phyloP scores from a whole-genome alignment of 1,284 basidiomycete species.

The Exobasidium rhododendri region DNA sequence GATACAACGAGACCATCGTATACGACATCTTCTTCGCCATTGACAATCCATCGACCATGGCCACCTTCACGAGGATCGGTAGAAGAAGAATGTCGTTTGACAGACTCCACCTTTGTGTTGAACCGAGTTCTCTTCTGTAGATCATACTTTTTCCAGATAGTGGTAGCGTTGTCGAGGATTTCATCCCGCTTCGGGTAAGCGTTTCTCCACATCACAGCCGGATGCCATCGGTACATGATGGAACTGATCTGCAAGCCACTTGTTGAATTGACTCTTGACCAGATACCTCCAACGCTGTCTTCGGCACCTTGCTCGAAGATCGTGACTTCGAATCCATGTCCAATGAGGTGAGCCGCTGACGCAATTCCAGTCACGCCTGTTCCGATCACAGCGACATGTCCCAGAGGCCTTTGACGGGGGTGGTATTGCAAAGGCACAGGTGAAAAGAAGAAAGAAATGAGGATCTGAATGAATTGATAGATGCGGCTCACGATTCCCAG shows the following conservation, averaged over 20 bases:
- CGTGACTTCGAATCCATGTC: conserved; percentile 52
- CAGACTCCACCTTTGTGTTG: conserved; percentile 47
- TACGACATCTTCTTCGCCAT: conserved; percentile 56
- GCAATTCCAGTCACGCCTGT: conserved; percentile 55
- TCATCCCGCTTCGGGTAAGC: conserved; percentile 63
- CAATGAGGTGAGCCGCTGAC: conserved; percentile 52
- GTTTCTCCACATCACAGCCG: conserved; percentile 34
- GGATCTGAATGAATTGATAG: conserved; percentile 44
- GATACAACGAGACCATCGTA: conserved; percentile 64
- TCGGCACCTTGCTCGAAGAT: conserved; percentile 52
- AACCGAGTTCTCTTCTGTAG: conserved; percentile 62
- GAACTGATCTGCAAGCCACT: conserved; percentile 66
- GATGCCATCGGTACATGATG: conserved; percentile 56
- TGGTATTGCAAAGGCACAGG: conserved; percentile 30
- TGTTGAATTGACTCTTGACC: conserved; percentile 65
- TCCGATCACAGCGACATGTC: conserved; percentile 54
- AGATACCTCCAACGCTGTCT: conserved; percentile 60
- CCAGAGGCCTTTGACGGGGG: conserved; percentile 31
- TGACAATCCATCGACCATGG: conserved; percentile 61
- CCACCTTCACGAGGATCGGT: conserved; percentile 54
- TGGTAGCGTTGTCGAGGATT: conserved; percentile 62
- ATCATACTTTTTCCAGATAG: conserved; percentile 63
- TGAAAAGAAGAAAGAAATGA: conserved; percentile 40
- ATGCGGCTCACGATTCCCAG: conserved; percentile 19
- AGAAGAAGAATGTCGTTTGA: conserved; percentile 47